A percentile compares a stretch with the other conserved stretches of the same genome.
Conservation (phyloP, 768 basidiomycete genomes). For the Favolaschia claudopus region DNA sequence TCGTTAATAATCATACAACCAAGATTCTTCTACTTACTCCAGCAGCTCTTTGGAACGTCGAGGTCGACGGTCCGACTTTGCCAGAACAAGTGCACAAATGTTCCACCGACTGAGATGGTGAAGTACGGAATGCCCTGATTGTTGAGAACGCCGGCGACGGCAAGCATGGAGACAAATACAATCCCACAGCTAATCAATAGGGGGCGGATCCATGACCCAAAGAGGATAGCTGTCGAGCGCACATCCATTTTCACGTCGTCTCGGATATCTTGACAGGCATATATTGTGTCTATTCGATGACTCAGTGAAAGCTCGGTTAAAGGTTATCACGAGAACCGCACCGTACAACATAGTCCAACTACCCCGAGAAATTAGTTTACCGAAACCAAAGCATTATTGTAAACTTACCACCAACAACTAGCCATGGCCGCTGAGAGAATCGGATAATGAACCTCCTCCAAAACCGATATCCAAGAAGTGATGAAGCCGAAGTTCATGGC, state of each 20-base stretch:
- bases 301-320: too few species aligned
- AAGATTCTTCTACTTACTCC: constrained; percentile 45
- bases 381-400: not conserved
- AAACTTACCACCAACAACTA: constrained; percentile 54
- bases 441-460: constrained; percentile 37
- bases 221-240: constrained; percentile 78
- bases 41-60: constrained; percentile 53
- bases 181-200: constrained; percentile 61
- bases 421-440: constrained; percentile 45
- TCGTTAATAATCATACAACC: not conserved
- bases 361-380: constrained; percentile 13
- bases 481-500: constrained; percentile 64
- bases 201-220: constrained; percentile 64
- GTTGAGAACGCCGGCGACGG: constrained; percentile 61
- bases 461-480: constrained; percentile 55
- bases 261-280: constrained; percentile 80
- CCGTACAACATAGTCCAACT: constrained; percentile 27
- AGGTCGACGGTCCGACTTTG: constrained; percentile 55
- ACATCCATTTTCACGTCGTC: constrained; percentile 80
- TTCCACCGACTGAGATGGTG: constrained; percentile 53
- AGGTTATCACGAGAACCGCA: too few species aligned
- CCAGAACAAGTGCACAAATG: constrained; percentile 52
- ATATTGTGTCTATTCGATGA: constrained; percentile 75
- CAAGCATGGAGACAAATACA: constrained; percentile 59
- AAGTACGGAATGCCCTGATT: constrained; percentile 58